Percentiles rank a stretch among this genome's conserved stretches.
Evolutionary conservation across 176 grass and related monocot species (phyloP).

Genomic region (Eragrostis curvula): DNA sequence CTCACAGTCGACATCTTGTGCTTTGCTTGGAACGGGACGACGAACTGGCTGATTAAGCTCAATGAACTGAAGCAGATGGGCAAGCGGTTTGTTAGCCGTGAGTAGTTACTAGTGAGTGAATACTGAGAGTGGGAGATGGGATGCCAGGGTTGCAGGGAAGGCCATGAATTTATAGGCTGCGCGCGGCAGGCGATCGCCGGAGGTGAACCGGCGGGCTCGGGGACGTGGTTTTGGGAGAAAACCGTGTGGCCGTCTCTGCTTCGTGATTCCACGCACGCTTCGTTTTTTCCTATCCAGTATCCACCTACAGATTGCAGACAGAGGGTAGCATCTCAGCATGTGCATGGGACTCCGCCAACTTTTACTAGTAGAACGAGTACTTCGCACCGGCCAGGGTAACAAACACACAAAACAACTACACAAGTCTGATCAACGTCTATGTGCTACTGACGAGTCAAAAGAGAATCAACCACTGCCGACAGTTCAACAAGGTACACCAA

Average conservation of each 20-base stretch:
- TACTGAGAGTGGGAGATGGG: neutral
- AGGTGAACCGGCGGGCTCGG: neutral
- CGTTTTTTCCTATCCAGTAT: neutral
- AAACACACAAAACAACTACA: too few relatives aligned
- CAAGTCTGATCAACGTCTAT: neutral
- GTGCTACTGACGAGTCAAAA: neutral
- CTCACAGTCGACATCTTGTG: slow-evolving; percentile 52
- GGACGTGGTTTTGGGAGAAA: slow-evolving; percentile 20
- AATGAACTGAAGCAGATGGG: neutral
- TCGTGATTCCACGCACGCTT: neutral
- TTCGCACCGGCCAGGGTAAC: neutral
- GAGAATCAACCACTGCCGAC: neutral
- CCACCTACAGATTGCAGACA: neutral
- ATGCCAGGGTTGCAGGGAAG: neutral
- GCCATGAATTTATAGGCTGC: slow-evolving; percentile 18
- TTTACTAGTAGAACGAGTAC: too few relatives aligned
- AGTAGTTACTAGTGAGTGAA: neutral
- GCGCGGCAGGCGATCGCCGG: neutral
- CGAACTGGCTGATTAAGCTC: neutral
- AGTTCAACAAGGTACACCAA: too few relatives aligned
- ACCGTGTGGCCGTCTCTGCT: neutral
- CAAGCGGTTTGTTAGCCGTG: neutral
- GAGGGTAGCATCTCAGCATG: neutral
- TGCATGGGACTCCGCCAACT: neutral
- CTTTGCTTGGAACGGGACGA: neutral